phyloP scores from a whole-genome alignment of 768 basidiomycete genomes.

The Lactarius sanguifluus region DNA sequence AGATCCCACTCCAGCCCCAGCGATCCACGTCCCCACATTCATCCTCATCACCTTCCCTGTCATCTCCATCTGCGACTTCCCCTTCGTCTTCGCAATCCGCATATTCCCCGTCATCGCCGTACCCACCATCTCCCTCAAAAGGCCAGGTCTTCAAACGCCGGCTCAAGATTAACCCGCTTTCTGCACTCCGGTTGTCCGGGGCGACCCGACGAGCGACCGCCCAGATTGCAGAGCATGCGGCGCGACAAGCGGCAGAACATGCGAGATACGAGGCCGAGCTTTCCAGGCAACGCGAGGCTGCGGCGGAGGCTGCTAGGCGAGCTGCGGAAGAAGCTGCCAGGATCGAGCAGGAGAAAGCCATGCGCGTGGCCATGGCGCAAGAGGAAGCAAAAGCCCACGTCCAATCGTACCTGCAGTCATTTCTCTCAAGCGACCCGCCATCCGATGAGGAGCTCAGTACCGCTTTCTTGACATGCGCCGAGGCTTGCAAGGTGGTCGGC shows the following conservation, averaged over 20 bases:
- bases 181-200: constrained; percentile 1
- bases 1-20: background rate
- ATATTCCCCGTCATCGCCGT: background rate
- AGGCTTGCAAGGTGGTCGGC: constrained; percentile 53
- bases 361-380: background rate
- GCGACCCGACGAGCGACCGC: background rate
- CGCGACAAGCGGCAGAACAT: background rate
- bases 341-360: background rate
- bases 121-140: background rate
- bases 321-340: background rate
- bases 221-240: background rate
- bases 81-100: background rate
- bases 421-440: constrained; percentile 8
- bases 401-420: background rate
- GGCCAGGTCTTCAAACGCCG: background rate
- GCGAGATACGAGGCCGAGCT: background rate
- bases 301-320: background rate
- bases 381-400: background rate
- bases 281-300: background rate
- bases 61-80: background rate
- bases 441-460: constrained; percentile 11
- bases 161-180: constrained; percentile 5
- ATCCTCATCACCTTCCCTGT: background rate
- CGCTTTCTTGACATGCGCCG: constrained; percentile 61
- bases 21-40: background rate